These are phyloP conservation scores for Priceomyces haplophilus DNA, from an alignment of 805 yeast species.

Conservation along the genomic window DNA sequence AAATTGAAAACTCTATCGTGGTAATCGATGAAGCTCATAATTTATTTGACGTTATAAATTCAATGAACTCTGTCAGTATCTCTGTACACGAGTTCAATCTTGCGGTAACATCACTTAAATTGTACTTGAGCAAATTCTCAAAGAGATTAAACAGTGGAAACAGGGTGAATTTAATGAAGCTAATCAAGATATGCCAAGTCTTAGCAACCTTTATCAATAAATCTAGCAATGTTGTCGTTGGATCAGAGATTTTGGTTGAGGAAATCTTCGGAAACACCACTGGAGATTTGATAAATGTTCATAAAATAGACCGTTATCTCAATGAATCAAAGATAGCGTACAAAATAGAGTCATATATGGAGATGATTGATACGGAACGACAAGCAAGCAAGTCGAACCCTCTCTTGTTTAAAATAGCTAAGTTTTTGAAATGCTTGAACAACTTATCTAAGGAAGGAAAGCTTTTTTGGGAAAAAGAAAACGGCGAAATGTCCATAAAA, in stretches of 20 bases:
- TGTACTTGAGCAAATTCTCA: conserved; percentile 60
- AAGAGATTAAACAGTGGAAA: conserved; percentile 67
- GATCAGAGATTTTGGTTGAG: conserved; percentile 48
- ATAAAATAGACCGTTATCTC: conserved; percentile 62
- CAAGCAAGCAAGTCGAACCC: conserved; percentile 42
- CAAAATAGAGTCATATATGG: conserved; percentile 73
- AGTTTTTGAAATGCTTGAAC: conserved; percentile 60
- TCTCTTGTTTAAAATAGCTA: conserved; percentile 59
- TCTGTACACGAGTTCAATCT: conserved; percentile 45
- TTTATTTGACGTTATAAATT: conserved; percentile 68
- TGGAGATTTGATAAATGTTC: conserved; percentile 69
- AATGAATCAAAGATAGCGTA: conserved; percentile 72
- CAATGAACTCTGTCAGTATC: conserved; percentile 63
- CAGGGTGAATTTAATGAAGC: conserved; percentile 62
- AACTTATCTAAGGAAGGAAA: conserved; percentile 81
- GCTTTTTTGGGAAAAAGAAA: conserved; percentile 56
- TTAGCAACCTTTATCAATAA: conserved; percentile 46
- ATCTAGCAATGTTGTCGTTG: conserved; percentile 40
- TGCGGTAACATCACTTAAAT: conserved; percentile 48
- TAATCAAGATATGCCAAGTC: conserved; percentile 53
- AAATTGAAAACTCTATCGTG: conserved; percentile 61
- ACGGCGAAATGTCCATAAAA: conserved; percentile 41
- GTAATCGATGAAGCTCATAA: conserved; percentile 94
- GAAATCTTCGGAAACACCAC: conserved; percentile 59
- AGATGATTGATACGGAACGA: conserved; percentile 16